phyloP scores from a whole-genome alignment of 2,329 filamentous ascomycete genomes.

The Chalaropsis thielavioides region DNA sequence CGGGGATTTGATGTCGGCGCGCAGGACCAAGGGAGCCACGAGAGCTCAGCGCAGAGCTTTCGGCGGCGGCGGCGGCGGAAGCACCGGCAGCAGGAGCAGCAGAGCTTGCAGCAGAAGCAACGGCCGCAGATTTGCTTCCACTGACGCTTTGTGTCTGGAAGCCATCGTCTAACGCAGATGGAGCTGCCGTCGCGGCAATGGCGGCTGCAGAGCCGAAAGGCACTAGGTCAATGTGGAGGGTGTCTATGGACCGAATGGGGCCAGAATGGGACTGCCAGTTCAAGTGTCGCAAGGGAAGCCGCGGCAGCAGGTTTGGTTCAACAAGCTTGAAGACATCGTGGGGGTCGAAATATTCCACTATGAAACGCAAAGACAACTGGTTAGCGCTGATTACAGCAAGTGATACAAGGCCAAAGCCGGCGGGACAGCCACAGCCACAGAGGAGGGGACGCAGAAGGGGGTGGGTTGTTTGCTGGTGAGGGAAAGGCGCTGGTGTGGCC shows the following conservation, averaged over 20 bases:
- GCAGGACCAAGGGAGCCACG: slow-evolving; percentile 30
- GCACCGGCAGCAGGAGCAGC: slow-evolving; percentile 24
- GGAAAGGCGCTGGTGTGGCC: not conserved
- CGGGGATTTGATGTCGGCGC: slow-evolving; percentile 86
- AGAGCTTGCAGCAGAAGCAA: slow-evolving; percentile 28
- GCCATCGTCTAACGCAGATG: slow-evolving; percentile 37
- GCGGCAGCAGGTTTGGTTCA: slow-evolving; percentile 59
- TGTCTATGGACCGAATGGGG: slow-evolving; percentile 83
- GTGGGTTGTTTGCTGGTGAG: slow-evolving; percentile 8
- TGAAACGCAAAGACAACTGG: not conserved
- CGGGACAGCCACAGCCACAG: not conserved
- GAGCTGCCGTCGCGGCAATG: slow-evolving; percentile 25
- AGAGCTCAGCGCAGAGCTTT: slow-evolving; percentile 11
- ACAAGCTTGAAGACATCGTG: slow-evolving; percentile 75
- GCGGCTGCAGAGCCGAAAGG: slow-evolving; percentile 39
- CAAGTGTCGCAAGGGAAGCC: slow-evolving; percentile 75
- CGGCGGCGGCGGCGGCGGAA: slow-evolving; percentile 25
- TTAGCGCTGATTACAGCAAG: slow-evolving; percentile 12
- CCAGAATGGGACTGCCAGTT: slow-evolving; percentile 94
- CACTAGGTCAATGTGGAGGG: slow-evolving; percentile 79
- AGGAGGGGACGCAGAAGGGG: not conserved
- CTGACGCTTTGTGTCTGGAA: slow-evolving; percentile 44
- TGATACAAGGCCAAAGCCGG: not conserved
- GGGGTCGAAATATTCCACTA: slow-evolving; percentile 94
- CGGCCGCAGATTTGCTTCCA: slow-evolving; percentile 23